These are phyloP conservation scores for Simmondsia chinensis DNA, from an alignment of 148 eudicot species.

Conservation along the genomic window DNA sequence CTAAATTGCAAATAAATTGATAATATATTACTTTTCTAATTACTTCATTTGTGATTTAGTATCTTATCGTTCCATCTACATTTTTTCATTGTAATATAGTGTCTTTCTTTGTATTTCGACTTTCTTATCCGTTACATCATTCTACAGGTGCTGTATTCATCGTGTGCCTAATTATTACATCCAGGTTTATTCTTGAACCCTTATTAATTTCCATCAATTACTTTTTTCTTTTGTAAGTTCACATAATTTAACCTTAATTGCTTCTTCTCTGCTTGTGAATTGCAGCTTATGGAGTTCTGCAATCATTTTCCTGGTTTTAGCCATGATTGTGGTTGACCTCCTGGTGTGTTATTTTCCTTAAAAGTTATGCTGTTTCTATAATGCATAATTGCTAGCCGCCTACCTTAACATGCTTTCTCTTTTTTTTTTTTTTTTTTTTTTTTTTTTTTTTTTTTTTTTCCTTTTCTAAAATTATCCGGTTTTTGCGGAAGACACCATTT, in stretches of 20 bases:
- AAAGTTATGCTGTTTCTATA: no score
- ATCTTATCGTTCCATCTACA: no score
- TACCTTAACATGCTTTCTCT: neutral
- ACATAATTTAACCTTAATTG: slow-evolving; percentile 1
- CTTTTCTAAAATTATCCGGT: neutral
- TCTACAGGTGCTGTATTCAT: slow-evolving; percentile 59
- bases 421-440: neutral
- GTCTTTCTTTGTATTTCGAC: no score
- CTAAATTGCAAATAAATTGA: no score
- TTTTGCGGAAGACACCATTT: no score
- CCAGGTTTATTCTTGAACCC: slow-evolving; percentile 27
- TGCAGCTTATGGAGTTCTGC: slow-evolving; percentile 69
- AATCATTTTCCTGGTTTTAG: slow-evolving; percentile 49
- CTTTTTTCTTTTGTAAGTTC: neutral
- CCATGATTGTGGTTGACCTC: slow-evolving; percentile 65
- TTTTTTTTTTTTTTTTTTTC: neutral
- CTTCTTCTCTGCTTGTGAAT: slow-evolving; percentile 3
- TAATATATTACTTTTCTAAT: no score
- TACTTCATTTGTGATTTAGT: no score
- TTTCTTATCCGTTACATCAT: slow-evolving; percentile 5
- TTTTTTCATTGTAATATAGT: no score
- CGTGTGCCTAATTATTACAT: slow-evolving; percentile 48
- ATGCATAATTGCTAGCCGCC: no score
- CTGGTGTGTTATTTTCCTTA: slow-evolving; percentile 28
- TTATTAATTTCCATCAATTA: neutral